These are phyloP conservation scores for Linum lewisii DNA, from an alignment of 345 rosid genomes.

Conservation along the genomic window DNA sequence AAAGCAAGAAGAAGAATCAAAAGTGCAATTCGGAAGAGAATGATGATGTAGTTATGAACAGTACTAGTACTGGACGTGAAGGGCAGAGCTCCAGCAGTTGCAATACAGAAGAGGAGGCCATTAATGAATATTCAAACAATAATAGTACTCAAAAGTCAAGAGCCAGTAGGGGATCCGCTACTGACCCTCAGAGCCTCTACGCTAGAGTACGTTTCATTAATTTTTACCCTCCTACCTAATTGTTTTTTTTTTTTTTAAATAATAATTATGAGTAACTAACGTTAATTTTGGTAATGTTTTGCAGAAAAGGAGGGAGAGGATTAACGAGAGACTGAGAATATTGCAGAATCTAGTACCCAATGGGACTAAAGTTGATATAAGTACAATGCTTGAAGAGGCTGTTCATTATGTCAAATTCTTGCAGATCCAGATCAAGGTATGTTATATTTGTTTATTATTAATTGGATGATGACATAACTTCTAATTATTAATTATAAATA, in stretches of 20 bases:
- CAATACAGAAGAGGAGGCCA: conserved; percentile 50
- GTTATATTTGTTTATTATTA: background rate
- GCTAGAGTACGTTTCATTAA: conserved; percentile 50
- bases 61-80: conserved; percentile 35
- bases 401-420: conserved; percentile 79
- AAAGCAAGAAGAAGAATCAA: conserved; percentile 23
- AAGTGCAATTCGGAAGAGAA: conserved; percentile 34
- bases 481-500: background rate
- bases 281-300: background rate
- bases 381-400: conserved; percentile 96
- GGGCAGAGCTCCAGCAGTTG: conserved; percentile 43
- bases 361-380: conserved; percentile 87
- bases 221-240: too few species aligned
- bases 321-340: conserved; percentile 64
- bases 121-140: conserved; percentile 16
- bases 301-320: conserved; percentile 87
- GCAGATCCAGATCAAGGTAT: conserved; percentile 88
- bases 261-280: background rate
- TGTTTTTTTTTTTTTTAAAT: background rate
- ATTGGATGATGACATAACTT: background rate
- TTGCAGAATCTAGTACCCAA: conserved; percentile 85
- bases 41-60: conserved; percentile 31
- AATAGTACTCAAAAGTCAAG: conserved; percentile 37
- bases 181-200: conserved; percentile 93
- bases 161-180: conserved; percentile 74